Percentiles rank a stretch among this genome's conserved stretches.
phyloP scores from a whole-genome alignment of 2,329 filamentous ascomycete species.

The Gnomoniopsis sp. region DNA sequence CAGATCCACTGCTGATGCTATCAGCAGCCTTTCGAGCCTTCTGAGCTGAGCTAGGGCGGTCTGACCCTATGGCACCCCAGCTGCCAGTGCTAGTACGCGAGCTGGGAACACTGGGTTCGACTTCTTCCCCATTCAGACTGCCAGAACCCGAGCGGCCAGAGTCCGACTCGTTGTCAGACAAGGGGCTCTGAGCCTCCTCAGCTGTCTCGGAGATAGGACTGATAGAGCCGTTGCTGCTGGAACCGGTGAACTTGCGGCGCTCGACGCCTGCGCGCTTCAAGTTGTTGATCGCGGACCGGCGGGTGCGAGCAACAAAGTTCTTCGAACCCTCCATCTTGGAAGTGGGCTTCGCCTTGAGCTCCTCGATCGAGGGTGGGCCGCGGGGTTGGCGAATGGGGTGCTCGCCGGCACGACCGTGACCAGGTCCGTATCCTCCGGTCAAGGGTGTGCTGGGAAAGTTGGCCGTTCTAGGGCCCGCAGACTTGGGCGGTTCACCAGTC shows the following conservation, averaged over 20 bases:
- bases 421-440: slow-evolving; percentile 86
- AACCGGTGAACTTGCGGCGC: slow-evolving; percentile 73
- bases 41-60: slow-evolving; percentile 71
- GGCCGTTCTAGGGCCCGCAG: slow-evolving; percentile 71
- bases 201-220: slow-evolving; percentile 84
- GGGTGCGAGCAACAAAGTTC: slow-evolving; percentile 92
- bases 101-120: slow-evolving; percentile 65
- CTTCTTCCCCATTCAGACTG: slow-evolving; percentile 70
- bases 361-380: slow-evolving; percentile 86
- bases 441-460: slow-evolving; percentile 76
- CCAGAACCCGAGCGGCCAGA: slow-evolving; percentile 71
- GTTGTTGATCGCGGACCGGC: slow-evolving; percentile 87
- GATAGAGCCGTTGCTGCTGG: slow-evolving; percentile 72
- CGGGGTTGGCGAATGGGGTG: slow-evolving; percentile 91
- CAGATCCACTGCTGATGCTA: slow-evolving; percentile 60
- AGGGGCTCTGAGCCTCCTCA: slow-evolving; percentile 63
- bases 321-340: slow-evolving; percentile 93
- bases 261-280: slow-evolving; percentile 86
- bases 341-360: slow-evolving; percentile 85
- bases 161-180: slow-evolving; percentile 72
- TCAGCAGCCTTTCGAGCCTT: slow-evolving; percentile 62
- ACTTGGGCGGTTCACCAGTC: slow-evolving; percentile 47
- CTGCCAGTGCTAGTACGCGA: slow-evolving; percentile 71
- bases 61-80: slow-evolving; percentile 80
- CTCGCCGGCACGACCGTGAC: slow-evolving; percentile 88